These are phyloP conservation scores for Aphelidium insulamus DNA, from an alignment of 371 early-diverging fungal species.

Conservation along the genomic window DNA sequence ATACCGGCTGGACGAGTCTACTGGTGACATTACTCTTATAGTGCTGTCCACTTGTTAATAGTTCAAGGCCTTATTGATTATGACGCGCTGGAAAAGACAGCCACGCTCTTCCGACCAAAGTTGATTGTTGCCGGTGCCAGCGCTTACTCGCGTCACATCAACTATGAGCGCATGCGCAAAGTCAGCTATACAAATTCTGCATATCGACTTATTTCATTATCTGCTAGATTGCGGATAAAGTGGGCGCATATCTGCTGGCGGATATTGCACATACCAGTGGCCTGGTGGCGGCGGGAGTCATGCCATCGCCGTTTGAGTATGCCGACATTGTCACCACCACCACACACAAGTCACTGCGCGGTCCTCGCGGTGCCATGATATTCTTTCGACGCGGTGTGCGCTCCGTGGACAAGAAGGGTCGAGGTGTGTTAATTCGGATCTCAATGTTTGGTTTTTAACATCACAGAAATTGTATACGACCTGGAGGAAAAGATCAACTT, in stretches of 20 bases:
- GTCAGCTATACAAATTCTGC: conserved; percentile 8
- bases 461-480: conserved; percentile 47
- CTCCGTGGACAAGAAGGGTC: conserved; percentile 58
- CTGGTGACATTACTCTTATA: too few relatives aligned
- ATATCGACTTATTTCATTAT: conserved; percentile 3
- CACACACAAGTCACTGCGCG: conserved; percentile 96
- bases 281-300: conserved; percentile 64
- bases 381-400: conserved; percentile 87
- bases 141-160: conserved; percentile 90
- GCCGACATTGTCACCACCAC: conserved; percentile 98
- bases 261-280: conserved; percentile 98
- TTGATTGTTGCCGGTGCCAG: conserved; percentile 95
- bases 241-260: conserved; percentile 81
- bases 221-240: conserved; percentile 50
- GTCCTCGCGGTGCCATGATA: conserved; percentile 97
- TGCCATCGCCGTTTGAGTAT: conserved; percentile 79
- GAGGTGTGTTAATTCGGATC: conserved; percentile 13
- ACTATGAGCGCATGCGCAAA: conserved; percentile 77
- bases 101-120: conserved; percentile 84
- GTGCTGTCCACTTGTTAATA: too few relatives aligned
- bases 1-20: conserved; percentile 76
- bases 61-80: conserved; percentile 92
- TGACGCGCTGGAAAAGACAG: conserved; percentile 61
- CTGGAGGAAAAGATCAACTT: conserved; percentile 83
- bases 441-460: conserved; percentile 2